Evolutionary conservation across 768 basidiomycete species (phyloP).

Genomic region (Russula compacta): DNA sequence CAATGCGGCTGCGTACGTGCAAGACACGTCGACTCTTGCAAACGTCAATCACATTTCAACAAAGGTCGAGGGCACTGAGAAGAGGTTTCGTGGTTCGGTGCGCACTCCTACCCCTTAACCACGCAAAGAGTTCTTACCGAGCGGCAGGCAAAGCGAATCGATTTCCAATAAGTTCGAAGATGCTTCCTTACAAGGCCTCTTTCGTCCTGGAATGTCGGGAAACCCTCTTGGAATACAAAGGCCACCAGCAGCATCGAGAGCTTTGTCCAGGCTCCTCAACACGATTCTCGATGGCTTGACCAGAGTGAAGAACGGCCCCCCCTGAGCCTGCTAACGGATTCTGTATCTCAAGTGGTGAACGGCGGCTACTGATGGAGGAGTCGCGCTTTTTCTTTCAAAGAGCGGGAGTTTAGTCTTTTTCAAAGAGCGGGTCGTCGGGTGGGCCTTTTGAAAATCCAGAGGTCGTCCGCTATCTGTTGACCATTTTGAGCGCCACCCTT

Average conservation of each 20-base stretch:
- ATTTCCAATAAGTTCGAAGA: not conserved
- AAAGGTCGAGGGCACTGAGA: not conserved
- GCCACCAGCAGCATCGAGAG: not conserved
- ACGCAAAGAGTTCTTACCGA: not conserved
- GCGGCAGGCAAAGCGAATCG: not conserved
- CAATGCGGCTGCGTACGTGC: not conserved
- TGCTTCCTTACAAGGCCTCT: not conserved
- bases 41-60: not conserved
- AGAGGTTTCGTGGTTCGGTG: not conserved
- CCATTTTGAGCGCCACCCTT: too few relatives aligned
- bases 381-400: too few relatives aligned
- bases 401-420: too few relatives aligned
- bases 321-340: not conserved
- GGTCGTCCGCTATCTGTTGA: too few relatives aligned
- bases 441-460: too few relatives aligned
- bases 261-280: not conserved
- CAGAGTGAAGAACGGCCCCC: not conserved
- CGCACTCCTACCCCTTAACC: not conserved
- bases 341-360: not conserved
- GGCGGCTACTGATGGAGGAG: too few relatives aligned
- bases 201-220: not conserved
- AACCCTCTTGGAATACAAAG: not conserved
- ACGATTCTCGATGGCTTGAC: not conserved
- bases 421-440: too few relatives aligned
- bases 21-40: too few relatives aligned